A percentile compares a stretch with the other conserved stretches of the same genome.
These are phyloP conservation scores for Xerocomellus chrysenteron DNA, from an alignment of 768 basidiomycete species.

Conservation along the genomic window DNA sequence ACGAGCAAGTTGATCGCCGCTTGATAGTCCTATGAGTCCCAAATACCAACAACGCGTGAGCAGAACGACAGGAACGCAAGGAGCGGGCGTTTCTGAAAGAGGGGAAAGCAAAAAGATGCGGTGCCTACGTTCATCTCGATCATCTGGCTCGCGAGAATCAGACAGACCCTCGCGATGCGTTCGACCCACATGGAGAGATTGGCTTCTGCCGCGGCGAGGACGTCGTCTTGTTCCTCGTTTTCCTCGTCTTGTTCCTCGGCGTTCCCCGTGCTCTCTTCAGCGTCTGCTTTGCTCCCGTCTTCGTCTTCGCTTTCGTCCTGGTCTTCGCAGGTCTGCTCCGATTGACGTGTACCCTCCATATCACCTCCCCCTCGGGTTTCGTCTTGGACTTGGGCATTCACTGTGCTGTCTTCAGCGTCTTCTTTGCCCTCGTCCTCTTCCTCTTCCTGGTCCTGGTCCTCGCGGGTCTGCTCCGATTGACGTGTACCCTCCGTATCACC, in stretches of 20 bases:
- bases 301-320: not conserved
- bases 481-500: not conserved
- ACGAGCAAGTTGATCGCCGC: conserved; percentile 68
- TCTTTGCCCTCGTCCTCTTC: no score
- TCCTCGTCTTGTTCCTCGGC: not conserved
- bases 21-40: conserved; percentile 55
- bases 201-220: conserved; percentile 28
- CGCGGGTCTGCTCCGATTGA: conserved; percentile 1
- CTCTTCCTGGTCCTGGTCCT: conserved; percentile 24
- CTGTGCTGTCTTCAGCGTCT: no score
- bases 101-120: not conserved
- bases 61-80: not conserved
- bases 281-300: not conserved
- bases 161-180: conserved; percentile 66
- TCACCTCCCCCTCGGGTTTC: not conserved
- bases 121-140: conserved; percentile 75
- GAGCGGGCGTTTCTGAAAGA: not conserved
- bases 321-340: not conserved
- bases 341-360: not conserved
- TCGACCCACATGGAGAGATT: conserved; percentile 78
- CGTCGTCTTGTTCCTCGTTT: conserved; percentile 11
- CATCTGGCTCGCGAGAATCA: conserved; percentile 80
- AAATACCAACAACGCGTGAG: not conserved
- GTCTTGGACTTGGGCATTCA: no score
- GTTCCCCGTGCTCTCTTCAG: not conserved